Evolutionary conservation across 139 green algal genomes (phyloP).

Genomic region (Closterium sp.): DNA sequence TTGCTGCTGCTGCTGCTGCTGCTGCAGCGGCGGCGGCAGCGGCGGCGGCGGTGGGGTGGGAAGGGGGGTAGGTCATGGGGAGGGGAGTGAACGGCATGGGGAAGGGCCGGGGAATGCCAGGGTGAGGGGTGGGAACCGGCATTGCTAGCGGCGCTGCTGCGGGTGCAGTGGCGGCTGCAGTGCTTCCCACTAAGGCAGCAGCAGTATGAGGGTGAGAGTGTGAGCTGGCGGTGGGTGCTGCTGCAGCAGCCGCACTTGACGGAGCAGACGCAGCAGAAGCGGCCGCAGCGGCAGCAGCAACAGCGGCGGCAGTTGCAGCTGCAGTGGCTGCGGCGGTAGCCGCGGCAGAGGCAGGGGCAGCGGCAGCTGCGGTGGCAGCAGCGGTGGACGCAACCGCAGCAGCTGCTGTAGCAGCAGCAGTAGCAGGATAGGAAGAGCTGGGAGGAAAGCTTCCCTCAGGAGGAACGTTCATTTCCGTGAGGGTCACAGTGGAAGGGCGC

Average conservation of each 20-base stretch:
- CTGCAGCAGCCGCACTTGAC: background rate
- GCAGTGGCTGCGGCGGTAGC: background rate
- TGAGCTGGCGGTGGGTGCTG: background rate
- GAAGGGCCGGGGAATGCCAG: background rate
- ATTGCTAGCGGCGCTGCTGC: background rate
- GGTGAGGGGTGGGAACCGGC: background rate
- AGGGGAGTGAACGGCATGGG: background rate
- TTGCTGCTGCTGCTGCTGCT: background rate
- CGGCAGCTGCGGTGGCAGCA: background rate
- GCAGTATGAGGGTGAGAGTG: background rate
- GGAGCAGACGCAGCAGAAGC: background rate
- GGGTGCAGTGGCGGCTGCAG: background rate
- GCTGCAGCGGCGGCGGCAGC: background rate
- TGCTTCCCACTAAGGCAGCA: background rate
- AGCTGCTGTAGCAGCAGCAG: background rate
- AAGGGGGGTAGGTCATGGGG: background rate
- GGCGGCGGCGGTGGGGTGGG: background rate
- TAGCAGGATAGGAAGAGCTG: background rate
- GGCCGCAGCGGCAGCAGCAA: background rate
- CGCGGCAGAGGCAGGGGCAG: background rate
- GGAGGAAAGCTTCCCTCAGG: background rate
- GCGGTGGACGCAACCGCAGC: background rate
- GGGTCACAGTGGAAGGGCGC: background rate
- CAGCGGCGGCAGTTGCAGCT: background rate
- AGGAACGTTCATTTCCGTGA: slow-evolving; percentile 4